These are phyloP conservation scores for Vigna trinervia DNA, from an alignment of 306 rosid genomes.

Conservation along the genomic window DNA sequence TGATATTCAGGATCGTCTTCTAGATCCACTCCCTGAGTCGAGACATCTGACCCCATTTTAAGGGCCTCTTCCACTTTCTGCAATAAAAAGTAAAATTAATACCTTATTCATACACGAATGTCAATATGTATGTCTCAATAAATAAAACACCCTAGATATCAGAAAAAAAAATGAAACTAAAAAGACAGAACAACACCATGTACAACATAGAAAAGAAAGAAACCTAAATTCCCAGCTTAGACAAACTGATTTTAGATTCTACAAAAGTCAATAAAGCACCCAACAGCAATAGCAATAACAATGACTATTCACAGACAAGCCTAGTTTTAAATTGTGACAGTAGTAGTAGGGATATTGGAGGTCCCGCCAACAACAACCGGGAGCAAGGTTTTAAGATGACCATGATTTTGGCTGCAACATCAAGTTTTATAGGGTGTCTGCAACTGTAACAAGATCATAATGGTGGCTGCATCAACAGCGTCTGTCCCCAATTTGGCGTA, in stretches of 20 bases:
- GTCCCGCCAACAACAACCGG: background rate
- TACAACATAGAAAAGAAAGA: conserved; percentile 23
- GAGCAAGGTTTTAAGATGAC: background rate
- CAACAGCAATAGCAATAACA: background rate
- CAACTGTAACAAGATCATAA: background rate
- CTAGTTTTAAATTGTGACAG: background rate
- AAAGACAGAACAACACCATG: background rate
- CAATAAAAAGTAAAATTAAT: conserved; percentile 42
- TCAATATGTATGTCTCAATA: conserved; percentile 33
- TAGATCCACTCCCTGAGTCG: conserved; percentile 66
- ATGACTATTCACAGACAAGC: background rate
- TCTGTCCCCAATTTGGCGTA: background rate
- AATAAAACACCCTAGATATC: background rate
- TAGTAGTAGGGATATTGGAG: background rate
- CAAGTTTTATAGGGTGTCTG: background rate
- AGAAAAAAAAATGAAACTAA: background rate
- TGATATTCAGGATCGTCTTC: conserved; percentile 98
- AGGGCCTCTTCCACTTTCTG: conserved; percentile 97
- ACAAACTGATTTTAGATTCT: conserved; percentile 13
- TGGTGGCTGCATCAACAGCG: background rate
- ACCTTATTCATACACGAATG: conserved; percentile 25
- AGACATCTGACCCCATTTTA: conserved; percentile 64
- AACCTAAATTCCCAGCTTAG: conserved; percentile 23
- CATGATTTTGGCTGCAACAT: background rate
- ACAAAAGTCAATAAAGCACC: background rate